phyloP scores from a whole-genome alignment of 345 rosid genomes.

The Eutrema japonicum region DNA sequence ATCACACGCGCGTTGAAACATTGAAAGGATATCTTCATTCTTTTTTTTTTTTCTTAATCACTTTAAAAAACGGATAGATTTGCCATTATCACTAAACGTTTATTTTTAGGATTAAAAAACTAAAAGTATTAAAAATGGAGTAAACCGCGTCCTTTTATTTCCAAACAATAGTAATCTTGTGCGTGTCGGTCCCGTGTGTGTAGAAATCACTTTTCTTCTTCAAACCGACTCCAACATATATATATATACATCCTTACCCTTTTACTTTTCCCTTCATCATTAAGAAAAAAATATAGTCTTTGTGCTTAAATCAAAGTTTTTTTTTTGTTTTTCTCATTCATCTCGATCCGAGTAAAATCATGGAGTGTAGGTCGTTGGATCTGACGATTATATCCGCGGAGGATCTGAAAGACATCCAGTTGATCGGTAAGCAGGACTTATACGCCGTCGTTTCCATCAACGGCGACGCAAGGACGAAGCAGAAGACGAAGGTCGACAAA shows the following conservation, averaged over 20 bases:
- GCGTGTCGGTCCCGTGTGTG: slow-evolving; percentile 38
- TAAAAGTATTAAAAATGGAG: too few relatives aligned
- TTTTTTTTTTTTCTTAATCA: too few relatives aligned
- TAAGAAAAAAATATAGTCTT: background rate
- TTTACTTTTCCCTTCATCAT: background rate
- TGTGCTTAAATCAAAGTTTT: background rate
- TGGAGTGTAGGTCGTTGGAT: slow-evolving; percentile 65
- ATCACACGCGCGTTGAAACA: too few relatives aligned
- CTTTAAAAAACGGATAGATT: too few relatives aligned
- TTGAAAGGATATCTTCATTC: too few relatives aligned
- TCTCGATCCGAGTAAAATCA: slow-evolving; percentile 25
- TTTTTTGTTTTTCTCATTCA: background rate
- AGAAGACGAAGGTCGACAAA: slow-evolving; percentile 57
- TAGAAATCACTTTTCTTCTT: background rate
- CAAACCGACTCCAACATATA: slow-evolving; percentile 21
- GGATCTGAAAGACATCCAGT: slow-evolving; percentile 58
- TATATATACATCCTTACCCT: background rate
- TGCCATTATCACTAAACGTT: background rate
- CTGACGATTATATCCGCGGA: slow-evolving; percentile 56
- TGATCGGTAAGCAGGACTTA: slow-evolving; percentile 64
- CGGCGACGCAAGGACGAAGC: slow-evolving; percentile 51
- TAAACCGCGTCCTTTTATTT: slow-evolving; percentile 23
- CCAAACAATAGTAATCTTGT: background rate
- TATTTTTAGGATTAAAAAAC: too few relatives aligned
- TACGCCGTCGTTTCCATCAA: slow-evolving; percentile 59